phyloP scores from a whole-genome alignment of 2,329 filamentous ascomycete species.

The Zymoseptoria passerinii region DNA sequence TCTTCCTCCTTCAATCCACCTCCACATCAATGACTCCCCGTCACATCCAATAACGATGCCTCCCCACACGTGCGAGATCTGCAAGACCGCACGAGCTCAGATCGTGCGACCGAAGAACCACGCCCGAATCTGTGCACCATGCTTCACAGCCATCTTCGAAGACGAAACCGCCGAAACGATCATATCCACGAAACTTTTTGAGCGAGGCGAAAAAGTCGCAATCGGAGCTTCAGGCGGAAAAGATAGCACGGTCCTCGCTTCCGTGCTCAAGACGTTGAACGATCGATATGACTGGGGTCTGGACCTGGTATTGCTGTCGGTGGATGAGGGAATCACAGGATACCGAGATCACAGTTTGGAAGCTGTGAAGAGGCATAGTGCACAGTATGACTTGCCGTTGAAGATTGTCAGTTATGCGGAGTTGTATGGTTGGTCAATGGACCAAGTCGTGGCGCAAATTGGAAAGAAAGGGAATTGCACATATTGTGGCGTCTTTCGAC shows the following conservation, averaged over 20 bases:
- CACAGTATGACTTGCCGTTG: conserved; percentile 83
- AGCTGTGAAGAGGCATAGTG: conserved; percentile 88
- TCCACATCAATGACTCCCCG: not conserved
- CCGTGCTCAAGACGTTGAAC: conserved; percentile 88
- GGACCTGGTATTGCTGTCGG: conserved; percentile 76
- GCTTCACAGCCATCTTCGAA: conserved; percentile 84
- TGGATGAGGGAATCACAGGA: conserved; percentile 95
- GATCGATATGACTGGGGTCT: conserved; percentile 80
- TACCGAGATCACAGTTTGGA: conserved; percentile 94
- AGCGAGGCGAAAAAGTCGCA: conserved; percentile 73
- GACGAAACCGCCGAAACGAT: conserved; percentile 92
- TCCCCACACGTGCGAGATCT: conserved; percentile 66
- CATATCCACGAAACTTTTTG: conserved; percentile 69
- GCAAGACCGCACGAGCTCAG: conserved; percentile 67
- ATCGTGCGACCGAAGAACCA: conserved; percentile 94
- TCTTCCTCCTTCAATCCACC: not conserved
- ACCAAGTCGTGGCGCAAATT: conserved; percentile 91
- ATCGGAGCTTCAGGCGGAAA: conserved; percentile 97
- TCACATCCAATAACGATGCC: conserved; percentile 50
- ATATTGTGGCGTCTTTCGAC: conserved; percentile 91
- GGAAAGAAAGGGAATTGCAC: conserved; percentile 99
- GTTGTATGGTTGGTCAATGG: conserved; percentile 98
- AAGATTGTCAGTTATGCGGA: conserved; percentile 90
- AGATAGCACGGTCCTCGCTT: conserved; percentile 91
- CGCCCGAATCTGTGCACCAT: conserved; percentile 81